phyloP scores from a whole-genome alignment of 495 filamentous ascomycete genomes.

The Filosporella fistucella region DNA sequence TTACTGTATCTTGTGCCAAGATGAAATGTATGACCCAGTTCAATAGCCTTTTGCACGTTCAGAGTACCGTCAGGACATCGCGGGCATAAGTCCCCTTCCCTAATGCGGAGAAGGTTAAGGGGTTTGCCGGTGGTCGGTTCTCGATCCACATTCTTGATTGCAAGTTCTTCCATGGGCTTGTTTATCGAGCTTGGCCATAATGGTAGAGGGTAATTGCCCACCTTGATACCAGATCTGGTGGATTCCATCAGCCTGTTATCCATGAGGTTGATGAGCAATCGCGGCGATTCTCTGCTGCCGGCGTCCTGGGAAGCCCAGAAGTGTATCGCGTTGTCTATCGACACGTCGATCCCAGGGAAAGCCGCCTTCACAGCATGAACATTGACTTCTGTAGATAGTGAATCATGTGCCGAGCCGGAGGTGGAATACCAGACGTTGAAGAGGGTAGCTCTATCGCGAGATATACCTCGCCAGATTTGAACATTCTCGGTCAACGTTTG shows the following conservation, averaged over 20 bases:
- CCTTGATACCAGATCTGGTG: constrained; percentile 10
- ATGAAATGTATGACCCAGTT: constrained; percentile 93
- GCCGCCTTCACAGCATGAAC: constrained; percentile 63
- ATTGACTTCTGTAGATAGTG: constrained; percentile 49
- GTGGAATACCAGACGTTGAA: constrained; percentile 63
- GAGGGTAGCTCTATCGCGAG: constrained; percentile 59
- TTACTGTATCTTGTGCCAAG: constrained; percentile 84
- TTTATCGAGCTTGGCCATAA: constrained; percentile 9
- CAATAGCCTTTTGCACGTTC: constrained; percentile 68
- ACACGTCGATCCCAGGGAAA: constrained; percentile 69
- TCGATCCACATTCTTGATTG: not conserved
- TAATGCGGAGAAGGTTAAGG: constrained; percentile 58
- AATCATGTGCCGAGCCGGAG: constrained; percentile 16
- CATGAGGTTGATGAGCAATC: constrained; percentile 45
- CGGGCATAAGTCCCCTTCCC: constrained; percentile 66
- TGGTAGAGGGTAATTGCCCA: constrained; percentile 5
- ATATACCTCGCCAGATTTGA: constrained; percentile 61
- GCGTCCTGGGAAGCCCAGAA: constrained; percentile 38
- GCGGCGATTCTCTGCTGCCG: not conserved
- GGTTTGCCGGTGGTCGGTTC: constrained; percentile 21
- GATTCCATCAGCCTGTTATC: constrained; percentile 39
- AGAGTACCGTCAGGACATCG: constrained; percentile 60
- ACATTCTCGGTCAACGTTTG: not conserved
- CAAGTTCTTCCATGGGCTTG: not conserved
- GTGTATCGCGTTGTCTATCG: constrained; percentile 55